Percentiles rank a stretch among this genome's conserved stretches.
phyloP scores from a whole-genome alignment of 768 basidiomycete genomes.

The Trametes maxima region DNA sequence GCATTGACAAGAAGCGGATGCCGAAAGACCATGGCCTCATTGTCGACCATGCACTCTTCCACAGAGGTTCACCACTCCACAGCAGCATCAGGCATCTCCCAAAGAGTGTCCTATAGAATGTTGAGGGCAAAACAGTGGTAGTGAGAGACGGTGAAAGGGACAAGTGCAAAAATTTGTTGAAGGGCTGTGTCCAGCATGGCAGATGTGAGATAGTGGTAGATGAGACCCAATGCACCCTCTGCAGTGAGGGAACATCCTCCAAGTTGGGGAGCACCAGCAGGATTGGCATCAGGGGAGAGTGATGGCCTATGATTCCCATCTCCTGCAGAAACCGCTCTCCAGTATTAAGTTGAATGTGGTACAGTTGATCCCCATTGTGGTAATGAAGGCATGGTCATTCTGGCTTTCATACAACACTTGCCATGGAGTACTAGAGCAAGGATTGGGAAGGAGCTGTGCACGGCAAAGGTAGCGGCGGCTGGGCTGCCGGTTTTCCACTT shows the following conservation, averaged over 20 bases:
- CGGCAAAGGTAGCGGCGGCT: constrained; percentile 36
- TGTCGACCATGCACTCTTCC: constrained; percentile 34
- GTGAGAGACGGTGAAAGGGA: constrained; percentile 38
- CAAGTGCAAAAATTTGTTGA: constrained; percentile 46
- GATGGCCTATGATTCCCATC: constrained; percentile 29
- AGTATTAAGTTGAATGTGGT: constrained; percentile 40
- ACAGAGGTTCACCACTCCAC: constrained; percentile 33
- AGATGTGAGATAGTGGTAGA: constrained; percentile 45
- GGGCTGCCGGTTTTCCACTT: constrained; percentile 1
- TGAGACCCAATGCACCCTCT: constrained; percentile 43
- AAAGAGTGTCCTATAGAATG: constrained; percentile 37
- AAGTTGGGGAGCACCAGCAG: constrained; percentile 29
- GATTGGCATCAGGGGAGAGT: constrained; percentile 33
- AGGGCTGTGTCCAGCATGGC: constrained; percentile 42
- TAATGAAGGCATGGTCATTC: constrained; percentile 46
- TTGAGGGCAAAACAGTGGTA: constrained; percentile 39
- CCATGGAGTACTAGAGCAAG: constrained; percentile 40
- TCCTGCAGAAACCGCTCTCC: constrained; percentile 33
- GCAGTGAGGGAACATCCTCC: constrained; percentile 38
- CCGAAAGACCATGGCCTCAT: constrained; percentile 31
- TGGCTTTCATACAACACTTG: constrained; percentile 34
- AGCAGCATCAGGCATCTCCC: constrained; percentile 31
- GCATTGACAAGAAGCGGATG: constrained; percentile 40
- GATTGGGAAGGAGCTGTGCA: constrained; percentile 38
- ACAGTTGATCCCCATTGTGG: constrained; percentile 39